Evolutionary conservation across 75 land plant species (phyloP), one percentile per base, ranked within the genome.

Genomic region (Pinus tabuliformis): DNA sequence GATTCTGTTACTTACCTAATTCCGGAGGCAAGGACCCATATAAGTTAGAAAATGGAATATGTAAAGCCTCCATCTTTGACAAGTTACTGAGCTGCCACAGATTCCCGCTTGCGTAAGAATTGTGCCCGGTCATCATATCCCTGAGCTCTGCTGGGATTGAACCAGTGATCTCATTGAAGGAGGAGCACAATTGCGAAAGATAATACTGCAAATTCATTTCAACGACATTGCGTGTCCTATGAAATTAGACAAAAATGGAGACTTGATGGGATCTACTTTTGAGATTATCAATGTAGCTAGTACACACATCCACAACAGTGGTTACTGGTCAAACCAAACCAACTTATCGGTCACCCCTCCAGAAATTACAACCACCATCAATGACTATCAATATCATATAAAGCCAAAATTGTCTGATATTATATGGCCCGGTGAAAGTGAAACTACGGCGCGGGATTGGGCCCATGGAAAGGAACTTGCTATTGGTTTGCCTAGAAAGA

Each of bases 281-380:
- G 83, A 86, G 77, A 61, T 86, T 45, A 65, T 86, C 20, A 86
- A 86, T 30, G 77, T 73, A 72, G 80, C 81, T 56, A 82, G 81
- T 15, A 83, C 62, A 59, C 78, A 83, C 18, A 4, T 78, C 59
- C 70, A 75, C 11, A 62, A 68, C 13, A 76, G 78, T 5, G 86
- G 86, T 30, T 86, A 80, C 76, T 86, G 86, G 87, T 39, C 61
- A 16, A 71, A 77, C 59, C 28, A 52, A 18, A 81, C 75, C 5
- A 83, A 85, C 6, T 82, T 81, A 37, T 76, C 84, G 1, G 56
- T 72, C 16, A 36, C 13, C 4, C 58, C 81, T 24, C 81, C 73
- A 62, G 61, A 61, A 33, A 26, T 20, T 72, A 2, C 1, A 1
- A 0, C 18, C 14, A 62, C 20, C 21, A 72, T 33, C 2, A 2